Evolutionary conservation across 106 monocot species (phyloP).

Genomic region (Acorus gramineus): DNA sequence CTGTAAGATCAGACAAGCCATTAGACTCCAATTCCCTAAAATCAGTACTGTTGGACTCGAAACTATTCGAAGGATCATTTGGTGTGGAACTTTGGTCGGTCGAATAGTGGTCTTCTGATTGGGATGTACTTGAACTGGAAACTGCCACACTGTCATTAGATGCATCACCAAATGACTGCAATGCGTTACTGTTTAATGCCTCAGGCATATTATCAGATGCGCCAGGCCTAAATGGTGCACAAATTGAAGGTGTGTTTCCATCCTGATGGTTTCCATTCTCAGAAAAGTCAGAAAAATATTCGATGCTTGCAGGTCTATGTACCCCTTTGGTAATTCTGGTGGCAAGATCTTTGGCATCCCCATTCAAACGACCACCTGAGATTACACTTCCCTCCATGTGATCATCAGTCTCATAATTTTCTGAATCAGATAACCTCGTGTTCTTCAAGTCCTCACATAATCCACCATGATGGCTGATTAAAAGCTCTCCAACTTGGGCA

Average conservation of each 20-base stretch:
- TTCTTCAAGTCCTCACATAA: slow-evolving; percentile 12
- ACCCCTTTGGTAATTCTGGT: neutral
- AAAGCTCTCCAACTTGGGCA: too few relatives aligned
- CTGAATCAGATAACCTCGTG: slow-evolving; percentile 13
- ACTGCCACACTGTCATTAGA: too few relatives aligned
- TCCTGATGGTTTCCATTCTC: slow-evolving; percentile 3
- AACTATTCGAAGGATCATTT: neutral
- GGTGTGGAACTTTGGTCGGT: too few relatives aligned
- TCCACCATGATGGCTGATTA: neutral
- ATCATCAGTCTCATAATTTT: slow-evolving; percentile 1
- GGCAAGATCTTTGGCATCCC: slow-evolving; percentile 17
- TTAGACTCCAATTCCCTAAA: slow-evolving; percentile 1
- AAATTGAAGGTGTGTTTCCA: slow-evolving; percentile 11
- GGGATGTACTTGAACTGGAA: neutral
- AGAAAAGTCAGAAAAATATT: neutral
- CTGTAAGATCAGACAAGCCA: slow-evolving; percentile 36
- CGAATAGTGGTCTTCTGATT: too few relatives aligned
- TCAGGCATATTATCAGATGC: neutral
- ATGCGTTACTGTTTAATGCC: too few relatives aligned
- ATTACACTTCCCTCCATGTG: neutral
- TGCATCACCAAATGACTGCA: too few relatives aligned
- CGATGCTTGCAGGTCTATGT: too few relatives aligned
- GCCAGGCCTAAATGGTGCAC: slow-evolving; percentile 5
- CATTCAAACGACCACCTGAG: neutral
- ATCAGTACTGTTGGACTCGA: neutral